These are phyloP conservation scores for Xylaria arbuscula DNA, from an alignment of 2,329 filamentous ascomycete genomes.

Conservation along the genomic window DNA sequence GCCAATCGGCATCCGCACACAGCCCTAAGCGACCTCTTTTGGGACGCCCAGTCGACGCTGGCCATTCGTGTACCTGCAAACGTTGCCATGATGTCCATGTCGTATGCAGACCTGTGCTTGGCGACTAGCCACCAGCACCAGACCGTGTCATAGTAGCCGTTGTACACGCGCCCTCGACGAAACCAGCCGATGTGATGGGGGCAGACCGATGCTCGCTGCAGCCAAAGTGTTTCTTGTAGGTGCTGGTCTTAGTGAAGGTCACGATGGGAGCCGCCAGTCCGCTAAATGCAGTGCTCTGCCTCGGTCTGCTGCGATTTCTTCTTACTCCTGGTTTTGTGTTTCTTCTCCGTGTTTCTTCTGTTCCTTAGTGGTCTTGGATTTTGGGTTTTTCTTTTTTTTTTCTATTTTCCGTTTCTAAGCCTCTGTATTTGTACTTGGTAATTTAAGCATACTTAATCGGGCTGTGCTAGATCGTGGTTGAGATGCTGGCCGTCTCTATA, in stretches of 20 bases:
- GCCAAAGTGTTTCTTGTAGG: constrained; percentile 34
- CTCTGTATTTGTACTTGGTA: constrained; percentile 44
- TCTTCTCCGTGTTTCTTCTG: constrained; percentile 36
- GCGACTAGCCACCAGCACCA: constrained; percentile 23
- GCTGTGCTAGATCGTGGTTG: constrained; percentile 48
- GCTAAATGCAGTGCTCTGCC: constrained; percentile 41
- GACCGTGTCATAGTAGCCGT: constrained; percentile 26
- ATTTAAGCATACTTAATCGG: constrained; percentile 45
- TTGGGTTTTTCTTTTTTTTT: constrained; percentile 36
- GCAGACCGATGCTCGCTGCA: constrained; percentile 38
- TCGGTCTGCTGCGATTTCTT: constrained; percentile 44
- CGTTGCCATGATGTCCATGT: constrained; percentile 29
- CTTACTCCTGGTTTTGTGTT: constrained; percentile 40
- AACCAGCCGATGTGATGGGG: constrained; percentile 34
- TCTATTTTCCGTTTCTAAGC: constrained; percentile 37
- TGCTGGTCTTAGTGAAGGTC: constrained; percentile 34
- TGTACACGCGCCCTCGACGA: constrained; percentile 32
- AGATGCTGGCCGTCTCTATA: constrained; percentile 51
- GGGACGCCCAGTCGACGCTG: constrained; percentile 1
- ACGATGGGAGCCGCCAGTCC: constrained; percentile 33
- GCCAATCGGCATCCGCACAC: constrained; percentile 40
- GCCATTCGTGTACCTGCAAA: constrained; percentile 20
- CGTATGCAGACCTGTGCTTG: constrained; percentile 20
- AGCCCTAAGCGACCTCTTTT: constrained; percentile 29
- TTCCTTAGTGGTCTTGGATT: constrained; percentile 27